Conservation (phyloP, 192 early-diverging fungal genomes). For the Radiomyces spectabilis region DNA sequence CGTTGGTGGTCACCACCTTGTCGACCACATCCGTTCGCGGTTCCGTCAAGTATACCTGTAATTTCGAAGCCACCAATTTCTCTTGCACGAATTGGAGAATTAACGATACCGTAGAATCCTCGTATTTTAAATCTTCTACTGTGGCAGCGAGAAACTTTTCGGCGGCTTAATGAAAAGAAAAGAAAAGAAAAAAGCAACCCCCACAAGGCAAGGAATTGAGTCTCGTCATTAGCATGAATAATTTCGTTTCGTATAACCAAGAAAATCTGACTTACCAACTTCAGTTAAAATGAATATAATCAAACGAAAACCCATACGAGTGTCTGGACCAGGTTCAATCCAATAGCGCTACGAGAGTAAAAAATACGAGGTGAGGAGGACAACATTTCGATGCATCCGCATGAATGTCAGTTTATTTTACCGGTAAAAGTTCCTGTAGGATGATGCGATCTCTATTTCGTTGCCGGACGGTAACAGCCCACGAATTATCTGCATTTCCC, state of each 20-base stretch:
- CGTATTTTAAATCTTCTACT: background rate
- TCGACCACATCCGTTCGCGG: background rate
- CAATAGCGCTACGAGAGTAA: constrained; percentile 13
- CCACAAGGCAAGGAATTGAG: too few relatives aligned
- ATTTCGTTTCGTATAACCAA: background rate
- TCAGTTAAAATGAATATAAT: constrained; percentile 7
- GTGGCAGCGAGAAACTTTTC: constrained; percentile 10
- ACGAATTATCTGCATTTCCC: background rate
- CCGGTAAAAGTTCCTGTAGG: constrained; percentile 1
- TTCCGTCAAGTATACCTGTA: background rate
- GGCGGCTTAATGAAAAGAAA: background rate
- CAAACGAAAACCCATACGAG: background rate
- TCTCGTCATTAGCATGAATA: too few relatives aligned
- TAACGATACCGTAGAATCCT: background rate
- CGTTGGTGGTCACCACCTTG: background rate
- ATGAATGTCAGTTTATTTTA: background rate
- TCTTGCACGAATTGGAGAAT: background rate
- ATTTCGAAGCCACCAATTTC: background rate
- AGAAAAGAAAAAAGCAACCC: background rate
- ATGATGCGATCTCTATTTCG: background rate
- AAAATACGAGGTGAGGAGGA: background rate
- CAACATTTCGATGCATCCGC: background rate
- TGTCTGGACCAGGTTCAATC: background rate
- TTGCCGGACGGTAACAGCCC: background rate
- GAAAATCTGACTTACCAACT: constrained; percentile 1